A percentile compares a stretch with the other conserved stretches of the same genome.
These are phyloP conservation scores for Bjerkandera adusta DNA, from an alignment of 1,284 basidiomycete species.

Conservation along the genomic window DNA sequence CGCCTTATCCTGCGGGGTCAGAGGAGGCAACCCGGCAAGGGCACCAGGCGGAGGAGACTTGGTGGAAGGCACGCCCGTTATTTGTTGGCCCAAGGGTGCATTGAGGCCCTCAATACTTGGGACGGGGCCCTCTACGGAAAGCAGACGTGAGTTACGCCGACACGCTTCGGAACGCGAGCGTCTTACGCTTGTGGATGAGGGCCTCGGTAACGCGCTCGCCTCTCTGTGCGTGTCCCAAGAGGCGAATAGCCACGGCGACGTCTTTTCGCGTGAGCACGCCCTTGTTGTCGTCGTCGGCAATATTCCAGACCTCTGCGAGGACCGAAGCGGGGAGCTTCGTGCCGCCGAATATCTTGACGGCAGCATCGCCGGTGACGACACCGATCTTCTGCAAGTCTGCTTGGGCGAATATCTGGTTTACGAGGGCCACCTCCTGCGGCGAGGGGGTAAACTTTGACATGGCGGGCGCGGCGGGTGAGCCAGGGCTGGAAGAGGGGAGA, in stretches of 20 bases:
- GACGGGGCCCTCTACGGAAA: conserved; percentile 71
- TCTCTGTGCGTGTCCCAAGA: conserved; percentile 93
- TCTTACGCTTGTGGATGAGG: conserved; percentile 62
- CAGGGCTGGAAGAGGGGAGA: conserved; percentile 13
- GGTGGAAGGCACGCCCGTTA: conserved; percentile 54
- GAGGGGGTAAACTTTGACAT: conserved; percentile 72
- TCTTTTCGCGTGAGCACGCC: conserved; percentile 88
- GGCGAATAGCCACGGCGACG: conserved; percentile 81
- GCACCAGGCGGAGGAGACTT: conserved; percentile 54
- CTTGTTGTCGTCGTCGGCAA: conserved; percentile 92
- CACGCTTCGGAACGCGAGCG: conserved; percentile 19
- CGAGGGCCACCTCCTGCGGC: conserved; percentile 62
- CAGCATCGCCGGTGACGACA: conserved; percentile 82
- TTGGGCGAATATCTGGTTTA: conserved; percentile 66
- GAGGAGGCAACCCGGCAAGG: conserved; percentile 47
- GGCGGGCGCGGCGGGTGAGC: conserved; percentile 17
- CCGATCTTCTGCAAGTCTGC: conserved; percentile 77
- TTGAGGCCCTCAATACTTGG: conserved; percentile 79
- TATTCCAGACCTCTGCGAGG: conserved; percentile 92
- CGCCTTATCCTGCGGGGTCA: conserved; percentile 77
- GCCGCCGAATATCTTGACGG: conserved; percentile 78
- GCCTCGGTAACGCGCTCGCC: conserved; percentile 69
- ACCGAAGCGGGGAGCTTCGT: conserved; percentile 75
- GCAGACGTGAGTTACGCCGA: conserved; percentile 13
- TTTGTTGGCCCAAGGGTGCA: conserved; percentile 39